Evolutionary conservation across 768 basidiomycete genomes (phyloP).

Genomic region (Tulasnella sp.): DNA sequence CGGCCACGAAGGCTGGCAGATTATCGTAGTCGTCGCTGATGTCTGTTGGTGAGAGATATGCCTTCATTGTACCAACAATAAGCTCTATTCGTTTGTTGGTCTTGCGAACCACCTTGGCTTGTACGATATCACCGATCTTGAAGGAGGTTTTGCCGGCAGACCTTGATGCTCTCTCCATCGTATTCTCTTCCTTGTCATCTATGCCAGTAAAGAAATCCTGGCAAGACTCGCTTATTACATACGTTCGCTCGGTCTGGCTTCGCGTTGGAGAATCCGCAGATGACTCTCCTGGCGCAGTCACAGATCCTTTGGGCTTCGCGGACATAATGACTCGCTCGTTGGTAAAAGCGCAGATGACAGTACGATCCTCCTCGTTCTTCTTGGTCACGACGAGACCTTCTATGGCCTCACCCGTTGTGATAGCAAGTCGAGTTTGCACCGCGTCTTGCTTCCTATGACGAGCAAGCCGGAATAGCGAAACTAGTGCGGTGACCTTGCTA

Average conservation of each 20-base stretch:
- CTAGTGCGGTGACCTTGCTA: slow-evolving; percentile 57
- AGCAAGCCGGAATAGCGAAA: slow-evolving; percentile 82
- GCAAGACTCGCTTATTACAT: too few relatives aligned
- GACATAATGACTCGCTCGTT: too few relatives aligned
- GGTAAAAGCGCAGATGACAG: slow-evolving; percentile 68
- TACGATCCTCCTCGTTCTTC: slow-evolving; percentile 70
- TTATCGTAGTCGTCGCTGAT: not conserved
- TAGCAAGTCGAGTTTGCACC: slow-evolving; percentile 35
- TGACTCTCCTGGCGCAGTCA: not conserved
- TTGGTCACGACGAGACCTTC: slow-evolving; percentile 80
- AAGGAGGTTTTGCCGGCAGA: too few relatives aligned
- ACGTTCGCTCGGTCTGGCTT: too few relatives aligned
- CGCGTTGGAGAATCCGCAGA: not conserved
- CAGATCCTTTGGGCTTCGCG: not conserved
- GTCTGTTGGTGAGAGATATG: not conserved
- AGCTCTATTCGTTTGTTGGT: too few relatives aligned
- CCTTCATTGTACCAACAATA: not conserved
- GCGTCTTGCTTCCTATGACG: slow-evolving; percentile 54
- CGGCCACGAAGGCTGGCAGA: not conserved
- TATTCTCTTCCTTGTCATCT: not conserved
- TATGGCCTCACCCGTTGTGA: slow-evolving; percentile 60
- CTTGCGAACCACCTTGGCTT: too few relatives aligned
- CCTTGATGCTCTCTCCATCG: too few relatives aligned
- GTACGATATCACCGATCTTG: too few relatives aligned
- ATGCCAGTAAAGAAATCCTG: not conserved